These are phyloP conservation scores for Fusarium sp. DNA, from an alignment of 2,329 filamentous ascomycete genomes.

Conservation along the genomic window DNA sequence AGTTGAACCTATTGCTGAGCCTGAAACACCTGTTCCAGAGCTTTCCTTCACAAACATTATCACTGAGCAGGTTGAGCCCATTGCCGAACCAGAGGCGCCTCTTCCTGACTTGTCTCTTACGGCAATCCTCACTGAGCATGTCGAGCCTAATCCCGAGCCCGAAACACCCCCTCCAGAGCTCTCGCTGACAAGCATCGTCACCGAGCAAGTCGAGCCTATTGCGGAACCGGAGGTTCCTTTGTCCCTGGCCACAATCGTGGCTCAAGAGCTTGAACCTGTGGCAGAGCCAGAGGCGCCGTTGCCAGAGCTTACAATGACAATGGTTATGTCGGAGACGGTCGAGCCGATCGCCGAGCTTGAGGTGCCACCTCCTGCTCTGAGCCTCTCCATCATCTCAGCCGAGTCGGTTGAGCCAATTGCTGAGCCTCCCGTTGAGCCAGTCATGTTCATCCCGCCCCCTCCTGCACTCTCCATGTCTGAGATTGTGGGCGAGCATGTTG, in stretches of 20 bases:
- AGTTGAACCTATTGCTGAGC: constrained; percentile 43
- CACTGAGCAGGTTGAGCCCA: constrained; percentile 48
- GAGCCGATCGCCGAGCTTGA: constrained; percentile 34
- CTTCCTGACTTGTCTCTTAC: not conserved
- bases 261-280: constrained; percentile 20
- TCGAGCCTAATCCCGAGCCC: constrained; percentile 11
- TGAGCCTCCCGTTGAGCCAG: constrained; percentile 37
- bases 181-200: constrained; percentile 46
- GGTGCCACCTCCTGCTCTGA: constrained; percentile 17
- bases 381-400: constrained; percentile 30
- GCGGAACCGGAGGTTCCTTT: constrained; percentile 19
- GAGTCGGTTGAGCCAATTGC: constrained; percentile 44
- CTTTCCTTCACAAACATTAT: constrained; percentile 49
- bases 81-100: constrained; percentile 22
- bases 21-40: constrained; percentile 36
- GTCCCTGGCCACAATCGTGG: not conserved
- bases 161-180: constrained; percentile 39
- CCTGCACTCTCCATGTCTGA: constrained; percentile 31
- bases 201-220: constrained; percentile 47
- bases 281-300: constrained; percentile 33
- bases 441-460: constrained; percentile 35
- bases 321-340: constrained; percentile 17
- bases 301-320: constrained; percentile 41
- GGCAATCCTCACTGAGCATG: not conserved
- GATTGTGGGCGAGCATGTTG: constrained; percentile 30